phyloP scores from a whole-genome alignment of 2,329 filamentous ascomycete genomes.

The Arachnomyces sp. region DNA sequence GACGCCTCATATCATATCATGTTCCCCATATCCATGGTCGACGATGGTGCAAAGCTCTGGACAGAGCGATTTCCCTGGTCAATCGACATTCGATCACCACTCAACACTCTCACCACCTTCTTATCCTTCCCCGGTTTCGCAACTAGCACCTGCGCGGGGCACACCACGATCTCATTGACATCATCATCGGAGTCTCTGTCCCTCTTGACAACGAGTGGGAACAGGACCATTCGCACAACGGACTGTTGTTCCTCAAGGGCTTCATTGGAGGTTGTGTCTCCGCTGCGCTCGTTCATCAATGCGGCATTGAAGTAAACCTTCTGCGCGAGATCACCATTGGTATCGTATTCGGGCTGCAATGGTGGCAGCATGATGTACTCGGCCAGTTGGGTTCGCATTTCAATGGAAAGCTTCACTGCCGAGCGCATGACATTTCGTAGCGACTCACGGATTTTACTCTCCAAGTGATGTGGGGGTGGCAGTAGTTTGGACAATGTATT shows the following conservation, averaged over 20 bases:
- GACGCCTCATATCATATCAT: conserved; percentile 39
- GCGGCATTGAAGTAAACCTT: conserved; percentile 87
- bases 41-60: conserved; percentile 36
- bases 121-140: conserved; percentile 43
- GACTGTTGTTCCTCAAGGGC: conserved; percentile 68
- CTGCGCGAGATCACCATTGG: conserved; percentile 77
- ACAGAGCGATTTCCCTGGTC: conserved; percentile 29
- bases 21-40: conserved; percentile 36
- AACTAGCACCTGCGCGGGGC: conserved; percentile 86
- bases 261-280: conserved; percentile 62
- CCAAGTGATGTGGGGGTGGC: conserved; percentile 73
- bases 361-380: conserved; percentile 99
- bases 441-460: conserved; percentile 72
- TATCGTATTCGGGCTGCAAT: conserved; percentile 87
- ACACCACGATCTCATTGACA: conserved; percentile 91
- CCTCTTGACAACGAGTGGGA: conserved; percentile 93
- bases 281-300: conserved; percentile 88
- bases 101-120: conserved; percentile 29
- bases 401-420: conserved; percentile 82
- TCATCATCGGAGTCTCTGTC: conserved; percentile 80
- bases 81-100: conserved; percentile 36
- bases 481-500: conserved; percentile 75
- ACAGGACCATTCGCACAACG: conserved; percentile 83
- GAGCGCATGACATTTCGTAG: conserved; percentile 79
- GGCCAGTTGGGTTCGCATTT: conserved; percentile 94